Percentiles rank a stretch among this genome's conserved stretches.
These are phyloP conservation scores for Podila epigama DNA, from an alignment of 192 early-diverging fungal genomes.

Conservation along the genomic window DNA sequence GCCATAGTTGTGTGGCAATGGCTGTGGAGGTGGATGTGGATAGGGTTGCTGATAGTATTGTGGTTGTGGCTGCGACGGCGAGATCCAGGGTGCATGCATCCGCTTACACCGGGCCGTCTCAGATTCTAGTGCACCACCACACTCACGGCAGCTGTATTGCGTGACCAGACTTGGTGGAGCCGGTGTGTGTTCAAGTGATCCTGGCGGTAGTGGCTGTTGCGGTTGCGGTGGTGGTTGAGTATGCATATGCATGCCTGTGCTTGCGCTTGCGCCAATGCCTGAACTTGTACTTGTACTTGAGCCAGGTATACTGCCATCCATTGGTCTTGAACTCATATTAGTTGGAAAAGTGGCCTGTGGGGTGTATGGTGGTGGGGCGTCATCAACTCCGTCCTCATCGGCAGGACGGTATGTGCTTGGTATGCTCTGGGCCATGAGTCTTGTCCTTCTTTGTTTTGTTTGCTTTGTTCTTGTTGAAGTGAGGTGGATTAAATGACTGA, in stretches of 20 bases:
- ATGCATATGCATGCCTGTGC: background rate
- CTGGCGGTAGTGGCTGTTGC: background rate
- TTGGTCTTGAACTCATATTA: no score
- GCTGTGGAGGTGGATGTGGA: background rate
- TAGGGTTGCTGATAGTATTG: background rate
- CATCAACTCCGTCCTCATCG: background rate
- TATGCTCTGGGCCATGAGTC: background rate
- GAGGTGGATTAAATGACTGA: no score
- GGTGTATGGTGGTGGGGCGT: background rate
- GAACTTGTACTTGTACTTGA: background rate
- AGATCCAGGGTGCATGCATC: background rate
- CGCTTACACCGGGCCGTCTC: slow-evolving; percentile 3
- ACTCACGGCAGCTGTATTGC: slow-evolving; percentile 2
- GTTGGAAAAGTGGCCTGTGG: background rate
- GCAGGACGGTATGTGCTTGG: background rate
- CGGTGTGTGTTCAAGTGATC: background rate
- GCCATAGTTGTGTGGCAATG: no score
- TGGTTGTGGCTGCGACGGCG: background rate
- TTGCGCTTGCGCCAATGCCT: background rate
- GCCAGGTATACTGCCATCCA: background rate
- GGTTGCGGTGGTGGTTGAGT: background rate
- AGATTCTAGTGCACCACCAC: slow-evolving; percentile 4
- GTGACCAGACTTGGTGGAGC: slow-evolving; percentile 2
- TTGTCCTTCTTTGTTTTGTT: background rate
- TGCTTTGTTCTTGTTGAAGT: no score